These are phyloP conservation scores for Aureobasidium musti DNA, from an alignment of 2,329 filamentous ascomycete genomes.

Conservation along the genomic window DNA sequence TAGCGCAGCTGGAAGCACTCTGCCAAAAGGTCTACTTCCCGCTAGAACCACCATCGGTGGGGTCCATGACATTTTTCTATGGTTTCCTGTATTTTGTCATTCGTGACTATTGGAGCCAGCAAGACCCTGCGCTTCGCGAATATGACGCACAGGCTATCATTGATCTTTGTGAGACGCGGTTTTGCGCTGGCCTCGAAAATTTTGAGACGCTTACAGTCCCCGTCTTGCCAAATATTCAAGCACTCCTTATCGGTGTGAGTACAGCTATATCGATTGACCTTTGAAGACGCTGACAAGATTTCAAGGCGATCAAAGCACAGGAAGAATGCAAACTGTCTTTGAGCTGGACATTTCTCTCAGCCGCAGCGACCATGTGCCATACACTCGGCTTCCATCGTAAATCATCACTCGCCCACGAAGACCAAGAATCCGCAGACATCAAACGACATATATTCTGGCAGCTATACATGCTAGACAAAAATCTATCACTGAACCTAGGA, in stretches of 20 bases:
- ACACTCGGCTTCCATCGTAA: conserved; percentile 29
- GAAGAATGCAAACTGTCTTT: conserved; percentile 30
- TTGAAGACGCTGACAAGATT: neutral
- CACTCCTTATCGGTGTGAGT: conserved; percentile 28
- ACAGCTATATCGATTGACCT: no score
- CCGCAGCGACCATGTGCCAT: conserved; percentile 30
- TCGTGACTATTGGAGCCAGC: conserved; percentile 27
- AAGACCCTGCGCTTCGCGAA: conserved; percentile 16
- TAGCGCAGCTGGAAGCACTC: conserved; percentile 20
- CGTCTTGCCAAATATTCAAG: conserved; percentile 25
- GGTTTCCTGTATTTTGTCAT: conserved; percentile 29
- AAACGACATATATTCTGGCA: conserved; percentile 31
- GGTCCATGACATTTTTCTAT: conserved; percentile 28
- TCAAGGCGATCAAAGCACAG: conserved; percentile 26
- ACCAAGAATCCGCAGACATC: conserved; percentile 19
- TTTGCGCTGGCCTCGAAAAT: conserved; percentile 27
- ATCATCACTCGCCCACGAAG: conserved; percentile 26
- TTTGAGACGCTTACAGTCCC: conserved; percentile 29
- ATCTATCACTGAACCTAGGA: conserved; percentile 27
- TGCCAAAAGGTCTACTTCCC: conserved; percentile 31
- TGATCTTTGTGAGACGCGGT: conserved; percentile 29
- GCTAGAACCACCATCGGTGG: conserved; percentile 13
- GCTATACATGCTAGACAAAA: conserved; percentile 29
- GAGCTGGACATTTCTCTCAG: conserved; percentile 29
- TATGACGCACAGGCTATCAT: conserved; percentile 17